A percentile compares a stretch with the other conserved stretches of the same genome.
phyloP scores from a whole-genome alignment of 352 stramenopile species.

The Pythium guiyangense region DNA sequence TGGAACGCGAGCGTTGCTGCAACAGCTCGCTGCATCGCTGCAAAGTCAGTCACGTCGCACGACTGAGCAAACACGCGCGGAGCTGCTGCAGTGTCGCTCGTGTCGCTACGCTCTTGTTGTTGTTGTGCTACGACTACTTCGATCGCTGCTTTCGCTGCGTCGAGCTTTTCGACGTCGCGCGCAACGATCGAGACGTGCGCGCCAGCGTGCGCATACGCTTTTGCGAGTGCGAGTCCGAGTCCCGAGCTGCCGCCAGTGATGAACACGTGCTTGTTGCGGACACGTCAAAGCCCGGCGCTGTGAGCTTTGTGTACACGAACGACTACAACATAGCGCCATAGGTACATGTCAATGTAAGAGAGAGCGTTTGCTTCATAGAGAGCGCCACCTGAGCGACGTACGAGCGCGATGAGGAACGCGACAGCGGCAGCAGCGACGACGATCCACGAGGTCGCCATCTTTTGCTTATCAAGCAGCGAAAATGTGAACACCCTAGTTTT shows the following conservation, averaged over 20 bases:
- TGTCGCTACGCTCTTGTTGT: not conserved
- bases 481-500: no score
- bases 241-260: conserved; percentile 50
- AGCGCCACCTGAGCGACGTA: no score
- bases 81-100: not conserved
- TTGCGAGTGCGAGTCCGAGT: conserved; percentile 60
- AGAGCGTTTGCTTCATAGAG: no score
- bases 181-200: conserved; percentile 73
- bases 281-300: conserved; percentile 63
- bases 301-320: conserved; percentile 52
- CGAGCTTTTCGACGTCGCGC: no score
- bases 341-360: not conserved
- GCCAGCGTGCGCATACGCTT: conserved; percentile 56
- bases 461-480: no score
- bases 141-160: conserved; percentile 62
- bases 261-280: conserved; percentile 75
- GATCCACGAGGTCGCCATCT: no score
- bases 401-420: no score
- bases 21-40: conserved; percentile 54
- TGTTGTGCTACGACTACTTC: conserved; percentile 26
- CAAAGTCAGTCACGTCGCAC: conserved; percentile 65
- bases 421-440: no score
- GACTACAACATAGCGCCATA: conserved; percentile 29
- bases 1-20: conserved; percentile 63
- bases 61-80: conserved; percentile 60